These are phyloP conservation scores for Boletus reticulatus DNA, from an alignment of 768 basidiomycete species.

Conservation along the genomic window DNA sequence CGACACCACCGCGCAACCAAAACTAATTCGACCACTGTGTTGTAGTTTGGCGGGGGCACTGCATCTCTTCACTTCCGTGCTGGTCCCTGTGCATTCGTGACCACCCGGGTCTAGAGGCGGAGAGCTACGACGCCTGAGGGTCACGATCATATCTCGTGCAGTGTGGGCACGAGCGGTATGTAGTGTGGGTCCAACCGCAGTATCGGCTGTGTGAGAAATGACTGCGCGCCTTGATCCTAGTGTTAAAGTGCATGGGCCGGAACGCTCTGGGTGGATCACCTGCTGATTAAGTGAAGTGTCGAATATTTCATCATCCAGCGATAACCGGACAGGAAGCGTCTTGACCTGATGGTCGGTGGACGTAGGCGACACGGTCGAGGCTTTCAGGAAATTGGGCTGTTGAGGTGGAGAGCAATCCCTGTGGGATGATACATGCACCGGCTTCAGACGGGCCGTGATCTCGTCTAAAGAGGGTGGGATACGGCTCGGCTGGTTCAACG, in stretches of 20 bases:
- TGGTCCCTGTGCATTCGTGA: conserved; percentile 21
- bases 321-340: conserved; percentile 38
- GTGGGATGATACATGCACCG: conserved; percentile 16
- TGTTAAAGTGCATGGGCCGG: conserved; percentile 39
- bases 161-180: conserved; percentile 52
- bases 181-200: conserved; percentile 47
- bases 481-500: conserved; percentile 13
- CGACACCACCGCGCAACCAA: conserved; percentile 56
- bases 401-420: conserved; percentile 22
- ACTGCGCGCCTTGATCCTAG: conserved; percentile 48
- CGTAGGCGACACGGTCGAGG: conserved; percentile 7
- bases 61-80: conserved; percentile 48
- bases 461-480: conserved; percentile 70
- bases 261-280: conserved; percentile 26
- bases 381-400: conserved; percentile 34
- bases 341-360: conserved; percentile 23
- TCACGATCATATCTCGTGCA: conserved; percentile 63
- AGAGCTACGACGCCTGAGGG: conserved; percentile 55
- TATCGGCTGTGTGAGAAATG: conserved; percentile 44
- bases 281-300: conserved; percentile 2
- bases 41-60: conserved; percentile 63
- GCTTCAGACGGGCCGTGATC: conserved; percentile 61
- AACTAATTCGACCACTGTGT: conserved; percentile 57
- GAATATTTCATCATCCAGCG: conserved; percentile 6
- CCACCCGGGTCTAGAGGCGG: conserved; percentile 20